Conservation (phyloP, 1,284 basidiomycete genomes). For the Chiua sp. region DNA sequence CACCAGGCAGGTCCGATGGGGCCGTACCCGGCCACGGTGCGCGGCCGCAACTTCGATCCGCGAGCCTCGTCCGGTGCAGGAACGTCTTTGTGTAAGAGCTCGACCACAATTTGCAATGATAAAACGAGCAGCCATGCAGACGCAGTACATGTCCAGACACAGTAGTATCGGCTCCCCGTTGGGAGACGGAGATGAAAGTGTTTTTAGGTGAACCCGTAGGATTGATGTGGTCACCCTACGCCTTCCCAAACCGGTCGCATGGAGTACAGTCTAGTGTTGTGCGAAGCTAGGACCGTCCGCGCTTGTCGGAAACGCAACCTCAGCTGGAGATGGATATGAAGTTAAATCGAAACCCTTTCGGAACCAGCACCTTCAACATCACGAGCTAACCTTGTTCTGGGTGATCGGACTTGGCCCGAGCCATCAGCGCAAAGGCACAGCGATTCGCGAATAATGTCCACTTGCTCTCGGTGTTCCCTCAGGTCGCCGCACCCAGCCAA, state of each 20-base stretch:
- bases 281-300: constrained; percentile 8
- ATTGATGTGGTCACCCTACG: constrained; percentile 20
- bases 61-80: constrained; percentile 16
- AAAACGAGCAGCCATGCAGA: constrained; percentile 6
- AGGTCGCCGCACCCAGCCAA: constrained; percentile 29
- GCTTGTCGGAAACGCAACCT: constrained; percentile 23
- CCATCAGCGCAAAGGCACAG: constrained; percentile 9
- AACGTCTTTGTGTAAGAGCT: constrained; percentile 7
- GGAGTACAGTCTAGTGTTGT: constrained; percentile 7
- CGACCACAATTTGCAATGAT: constrained; percentile 26
- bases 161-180: constrained; percentile 19
- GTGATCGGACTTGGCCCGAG: constrained; percentile 27
- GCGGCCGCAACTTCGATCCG: constrained; percentile 27
- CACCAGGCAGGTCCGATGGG: constrained; percentile 31
- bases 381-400: constrained; percentile 40
- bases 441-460: constrained; percentile 12
- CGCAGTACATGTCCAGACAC: neutral
- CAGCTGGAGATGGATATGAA: constrained; percentile 7
- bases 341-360: constrained; percentile 16
- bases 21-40: constrained; percentile 7
- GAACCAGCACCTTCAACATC: constrained; percentile 15
- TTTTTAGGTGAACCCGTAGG: constrained; percentile 18
- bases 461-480: constrained; percentile 20
- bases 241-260: constrained; percentile 20
- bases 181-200: constrained; percentile 34